Percentiles rank a stretch among this genome's conserved stretches.
These are phyloP conservation scores for Aspergillus sp. DNA, from an alignment of 2,329 filamentous ascomycete genomes.

Conservation along the genomic window DNA sequence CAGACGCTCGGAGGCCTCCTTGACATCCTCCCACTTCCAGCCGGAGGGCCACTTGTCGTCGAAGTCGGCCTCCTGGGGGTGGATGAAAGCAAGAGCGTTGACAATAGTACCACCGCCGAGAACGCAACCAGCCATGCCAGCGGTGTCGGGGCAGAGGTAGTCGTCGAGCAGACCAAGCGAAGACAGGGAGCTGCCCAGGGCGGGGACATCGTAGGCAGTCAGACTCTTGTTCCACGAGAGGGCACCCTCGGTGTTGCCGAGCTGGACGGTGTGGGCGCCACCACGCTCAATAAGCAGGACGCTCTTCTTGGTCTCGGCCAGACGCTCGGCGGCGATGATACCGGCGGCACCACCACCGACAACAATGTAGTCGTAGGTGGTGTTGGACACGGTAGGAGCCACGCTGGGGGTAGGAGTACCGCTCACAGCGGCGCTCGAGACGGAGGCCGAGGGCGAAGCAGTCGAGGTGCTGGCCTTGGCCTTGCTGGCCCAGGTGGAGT, in stretches of 20 bases:
- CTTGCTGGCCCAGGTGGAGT: constrained; percentile 17
- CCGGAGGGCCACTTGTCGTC: constrained; percentile 69
- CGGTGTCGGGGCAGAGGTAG: constrained; percentile 21
- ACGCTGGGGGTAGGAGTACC: constrained; percentile 11
- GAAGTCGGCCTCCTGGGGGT: constrained; percentile 62
- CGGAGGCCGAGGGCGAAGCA: constrained; percentile 7
- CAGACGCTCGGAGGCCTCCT: constrained; percentile 58
- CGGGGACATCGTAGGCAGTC: constrained; percentile 19
- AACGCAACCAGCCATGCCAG: constrained; percentile 20
- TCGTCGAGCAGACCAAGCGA: constrained; percentile 12
- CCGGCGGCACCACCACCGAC: constrained; percentile 21
- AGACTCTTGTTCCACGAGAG: constrained; percentile 20
- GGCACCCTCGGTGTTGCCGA: constrained; percentile 13
- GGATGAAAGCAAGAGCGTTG: constrained; percentile 20
- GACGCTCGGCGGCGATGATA: constrained; percentile 20
- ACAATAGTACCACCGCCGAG: constrained; percentile 20
- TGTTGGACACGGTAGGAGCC: constrained; percentile 13
- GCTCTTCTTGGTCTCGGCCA: constrained; percentile 18
- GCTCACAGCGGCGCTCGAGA: constrained; percentile 3
- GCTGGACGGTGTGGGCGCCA: constrained; percentile 12
- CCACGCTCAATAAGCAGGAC: constrained; percentile 22
- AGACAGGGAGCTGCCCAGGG: constrained; percentile 14
- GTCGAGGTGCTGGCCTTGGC: constrained; percentile 9
- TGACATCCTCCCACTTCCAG: constrained; percentile 66
- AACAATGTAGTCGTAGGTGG: constrained; percentile 24